A percentile compares a stretch with the other conserved stretches of the same genome.
Conservation (phyloP, 2,329 filamentous ascomycete species). For the Cytospora mali region DNA sequence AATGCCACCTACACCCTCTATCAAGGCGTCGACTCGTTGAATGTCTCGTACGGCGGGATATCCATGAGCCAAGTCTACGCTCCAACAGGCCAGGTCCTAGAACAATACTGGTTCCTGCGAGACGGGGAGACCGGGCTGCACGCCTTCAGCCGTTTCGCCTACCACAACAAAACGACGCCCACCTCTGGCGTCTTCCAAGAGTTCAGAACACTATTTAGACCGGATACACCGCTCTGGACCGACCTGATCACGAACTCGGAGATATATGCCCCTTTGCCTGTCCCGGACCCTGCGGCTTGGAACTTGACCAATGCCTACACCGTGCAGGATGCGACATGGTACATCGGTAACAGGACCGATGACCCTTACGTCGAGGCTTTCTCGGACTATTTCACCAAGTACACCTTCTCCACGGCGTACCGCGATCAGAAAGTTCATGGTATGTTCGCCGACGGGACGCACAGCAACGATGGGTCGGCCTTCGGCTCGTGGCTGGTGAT, state of each 20-base stretch:
- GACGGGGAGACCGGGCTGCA: constrained; percentile 66
- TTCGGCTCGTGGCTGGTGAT: constrained; percentile 66
- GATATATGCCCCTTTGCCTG: constrained; percentile 56
- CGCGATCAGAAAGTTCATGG: constrained; percentile 61
- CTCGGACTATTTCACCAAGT: constrained; percentile 68
- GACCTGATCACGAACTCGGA: constrained; percentile 60
- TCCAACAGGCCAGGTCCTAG: constrained; percentile 58
- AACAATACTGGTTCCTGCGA: constrained; percentile 67
- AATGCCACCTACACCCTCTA: constrained; percentile 55
- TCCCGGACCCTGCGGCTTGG: constrained; percentile 40
- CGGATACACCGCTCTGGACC: constrained; percentile 62
- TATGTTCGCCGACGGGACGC: constrained; percentile 42
- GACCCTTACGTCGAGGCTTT: constrained; percentile 59
- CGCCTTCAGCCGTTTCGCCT: constrained; percentile 61
- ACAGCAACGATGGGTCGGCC: constrained; percentile 51
- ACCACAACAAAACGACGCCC: constrained; percentile 59
- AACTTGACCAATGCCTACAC: constrained; percentile 44
- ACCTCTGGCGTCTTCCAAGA: constrained; percentile 63
- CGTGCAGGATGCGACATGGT: constrained; percentile 68
- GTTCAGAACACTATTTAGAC: constrained; percentile 63
- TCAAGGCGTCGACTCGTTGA: constrained; percentile 51
- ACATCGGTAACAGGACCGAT: constrained; percentile 55
- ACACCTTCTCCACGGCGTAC: constrained; percentile 63
- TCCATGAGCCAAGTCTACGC: constrained; percentile 62
- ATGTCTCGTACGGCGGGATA: constrained; percentile 58